These are phyloP conservation scores for Russula compacta DNA, from an alignment of 768 basidiomycete species.

Conservation along the genomic window DNA sequence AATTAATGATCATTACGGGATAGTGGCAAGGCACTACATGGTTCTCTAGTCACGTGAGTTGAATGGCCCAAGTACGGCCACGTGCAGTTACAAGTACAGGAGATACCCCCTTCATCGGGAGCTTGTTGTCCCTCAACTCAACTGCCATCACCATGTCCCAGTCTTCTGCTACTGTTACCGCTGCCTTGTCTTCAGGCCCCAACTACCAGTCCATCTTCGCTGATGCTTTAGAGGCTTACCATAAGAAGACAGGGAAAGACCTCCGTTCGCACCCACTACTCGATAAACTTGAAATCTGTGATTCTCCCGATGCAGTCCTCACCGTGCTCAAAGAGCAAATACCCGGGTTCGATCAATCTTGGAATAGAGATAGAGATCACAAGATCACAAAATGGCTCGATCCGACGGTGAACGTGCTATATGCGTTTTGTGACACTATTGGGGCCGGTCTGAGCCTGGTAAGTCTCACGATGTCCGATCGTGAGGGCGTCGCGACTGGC, in stretches of 20 bases:
- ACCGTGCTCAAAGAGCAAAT: neutral
- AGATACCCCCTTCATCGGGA: no score
- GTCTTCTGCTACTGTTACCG: no score
- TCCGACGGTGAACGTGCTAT: neutral
- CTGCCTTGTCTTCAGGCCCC: no score
- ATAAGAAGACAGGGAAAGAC: no score
- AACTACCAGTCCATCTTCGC: no score
- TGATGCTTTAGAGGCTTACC: no score
- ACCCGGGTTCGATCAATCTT: neutral
- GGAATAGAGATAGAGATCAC: no score
- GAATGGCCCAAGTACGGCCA: no score
- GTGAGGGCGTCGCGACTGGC: neutral
- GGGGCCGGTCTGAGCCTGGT: neutral
- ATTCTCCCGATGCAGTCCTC: neutral
- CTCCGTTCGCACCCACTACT: neutral
- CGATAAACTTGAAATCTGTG: neutral
- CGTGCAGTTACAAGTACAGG: no score
- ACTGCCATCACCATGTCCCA: no score
- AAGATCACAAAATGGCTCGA: neutral
- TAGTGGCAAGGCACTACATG: neutral
- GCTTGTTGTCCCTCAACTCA: no score
- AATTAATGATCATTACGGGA: neutral
- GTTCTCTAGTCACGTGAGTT: no score
- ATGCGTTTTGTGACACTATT: neutral
- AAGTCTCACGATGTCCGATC: neutral